Evolutionary conservation across 202 grass and related monocot species (phyloP).

Genomic region (Carex sylvatica): DNA sequence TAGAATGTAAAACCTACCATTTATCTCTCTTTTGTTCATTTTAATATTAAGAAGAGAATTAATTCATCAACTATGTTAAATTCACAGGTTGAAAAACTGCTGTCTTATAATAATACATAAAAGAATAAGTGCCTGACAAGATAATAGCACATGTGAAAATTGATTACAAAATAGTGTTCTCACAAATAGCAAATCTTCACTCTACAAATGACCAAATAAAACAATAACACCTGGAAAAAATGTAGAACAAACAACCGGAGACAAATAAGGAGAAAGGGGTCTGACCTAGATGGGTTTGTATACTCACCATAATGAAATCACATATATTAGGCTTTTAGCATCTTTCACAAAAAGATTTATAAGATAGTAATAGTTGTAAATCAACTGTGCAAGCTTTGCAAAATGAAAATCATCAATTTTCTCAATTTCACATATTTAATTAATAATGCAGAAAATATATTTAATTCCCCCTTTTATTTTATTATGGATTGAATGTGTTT

Average conservation of each 20-base stretch:
- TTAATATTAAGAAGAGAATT: neutral
- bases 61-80: neutral
- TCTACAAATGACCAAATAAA: neutral
- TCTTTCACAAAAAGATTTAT: neutral
- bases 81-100: neutral
- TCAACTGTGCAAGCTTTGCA: neutral
- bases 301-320: neutral
- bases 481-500: neutral
- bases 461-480: neutral
- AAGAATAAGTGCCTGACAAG: neutral
- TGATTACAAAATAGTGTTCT: neutral
- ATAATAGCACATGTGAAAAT: neutral
- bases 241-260: neutral
- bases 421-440: neutral
- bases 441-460: neutral
- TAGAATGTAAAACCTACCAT: neutral
- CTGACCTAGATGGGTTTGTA: constrained; percentile 20
- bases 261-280: neutral
- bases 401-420: neutral
- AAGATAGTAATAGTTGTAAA: neutral
- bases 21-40: neutral
- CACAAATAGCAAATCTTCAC: neutral
- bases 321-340: neutral
- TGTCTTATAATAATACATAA: neutral
- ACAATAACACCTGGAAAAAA: neutral